phyloP scores from a whole-genome alignment of 2,329 filamentous ascomycete genomes.

The Botrytis hyacinthi region DNA sequence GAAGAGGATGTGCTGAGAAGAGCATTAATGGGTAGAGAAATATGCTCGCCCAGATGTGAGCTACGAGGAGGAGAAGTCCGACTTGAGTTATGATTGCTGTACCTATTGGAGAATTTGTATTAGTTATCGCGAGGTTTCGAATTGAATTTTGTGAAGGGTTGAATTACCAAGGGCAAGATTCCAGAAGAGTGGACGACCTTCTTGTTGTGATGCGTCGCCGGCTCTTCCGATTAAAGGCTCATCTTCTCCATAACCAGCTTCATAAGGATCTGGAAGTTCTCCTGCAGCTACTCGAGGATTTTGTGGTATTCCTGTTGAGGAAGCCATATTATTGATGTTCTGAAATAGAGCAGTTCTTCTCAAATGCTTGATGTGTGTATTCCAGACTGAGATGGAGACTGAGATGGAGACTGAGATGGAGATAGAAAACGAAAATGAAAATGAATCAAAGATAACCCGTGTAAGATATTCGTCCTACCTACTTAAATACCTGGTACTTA shows the following conservation, averaged over 20 bases:
- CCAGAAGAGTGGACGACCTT: slow-evolving; percentile 59
- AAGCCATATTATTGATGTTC: slow-evolving; percentile 55
- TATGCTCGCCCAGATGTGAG: slow-evolving; percentile 75
- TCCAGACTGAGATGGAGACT: background rate
- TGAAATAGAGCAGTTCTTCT: background rate
- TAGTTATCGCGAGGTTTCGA: slow-evolving; percentile 3
- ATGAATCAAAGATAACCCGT: background rate
- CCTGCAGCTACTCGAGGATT: slow-evolving; percentile 44
- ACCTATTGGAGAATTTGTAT: slow-evolving; percentile 49
- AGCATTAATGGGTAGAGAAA: slow-evolving; percentile 68
- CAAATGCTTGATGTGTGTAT: background rate
- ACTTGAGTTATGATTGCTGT: slow-evolving; percentile 79
- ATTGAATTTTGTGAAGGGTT: background rate
- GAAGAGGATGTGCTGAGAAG: slow-evolving; percentile 85
- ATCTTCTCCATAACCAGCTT: slow-evolving; percentile 49
- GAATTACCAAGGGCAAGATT: slow-evolving; percentile 72
- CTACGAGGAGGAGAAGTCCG: slow-evolving; percentile 71
- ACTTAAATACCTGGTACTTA: background rate
- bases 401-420: background rate
- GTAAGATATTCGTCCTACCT: background rate
- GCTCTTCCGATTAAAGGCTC: slow-evolving; percentile 69
- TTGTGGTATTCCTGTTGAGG: slow-evolving; percentile 61
- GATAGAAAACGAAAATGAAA: background rate
- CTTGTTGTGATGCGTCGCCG: slow-evolving; percentile 70
- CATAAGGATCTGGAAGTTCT: slow-evolving; percentile 25